Conservation (phyloP, 2,329 filamentous ascomycete species). For the Xylariaceae sp. region DNA sequence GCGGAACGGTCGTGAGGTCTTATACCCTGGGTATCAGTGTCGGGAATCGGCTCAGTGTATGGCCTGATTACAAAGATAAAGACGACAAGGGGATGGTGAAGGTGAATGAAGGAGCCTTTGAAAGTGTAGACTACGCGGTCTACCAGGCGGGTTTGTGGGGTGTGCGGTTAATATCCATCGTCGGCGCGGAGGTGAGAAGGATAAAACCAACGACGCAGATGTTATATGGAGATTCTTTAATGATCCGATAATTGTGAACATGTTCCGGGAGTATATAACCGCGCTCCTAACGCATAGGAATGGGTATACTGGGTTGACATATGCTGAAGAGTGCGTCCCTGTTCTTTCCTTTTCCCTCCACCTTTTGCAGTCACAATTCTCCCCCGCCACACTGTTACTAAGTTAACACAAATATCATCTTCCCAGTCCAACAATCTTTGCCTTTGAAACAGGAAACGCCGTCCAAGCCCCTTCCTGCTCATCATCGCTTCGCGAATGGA, state of each 20-base stretch:
- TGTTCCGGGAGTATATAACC: slow-evolving; percentile 42
- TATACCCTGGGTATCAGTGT: slow-evolving; percentile 43
- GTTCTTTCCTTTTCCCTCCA: background rate
- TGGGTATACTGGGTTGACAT: slow-evolving; percentile 39
- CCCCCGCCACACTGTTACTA: background rate
- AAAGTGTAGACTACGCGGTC: slow-evolving; percentile 43
- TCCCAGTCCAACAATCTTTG: slow-evolving; percentile 41
- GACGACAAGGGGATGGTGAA: too few relatives aligned
- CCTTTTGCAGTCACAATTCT: background rate
- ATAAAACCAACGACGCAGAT: too few relatives aligned
- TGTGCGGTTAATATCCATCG: slow-evolving; percentile 35
- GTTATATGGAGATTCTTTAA: too few relatives aligned
- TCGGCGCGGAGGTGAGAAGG: background rate
- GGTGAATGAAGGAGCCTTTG: slow-evolving; percentile 41
- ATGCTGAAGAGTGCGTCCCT: slow-evolving; percentile 37
- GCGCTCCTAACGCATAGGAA: slow-evolving; percentile 41
- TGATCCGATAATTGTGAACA: slow-evolving; percentile 36
- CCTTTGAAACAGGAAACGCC: slow-evolving; percentile 46
- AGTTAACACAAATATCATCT: background rate
- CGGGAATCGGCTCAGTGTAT: slow-evolving; percentile 43
- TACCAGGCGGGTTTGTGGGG: slow-evolving; percentile 41
- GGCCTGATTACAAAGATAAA: slow-evolving; percentile 34
- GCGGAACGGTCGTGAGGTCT: slow-evolving; percentile 39
- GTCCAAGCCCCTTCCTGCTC: slow-evolving; percentile 38
- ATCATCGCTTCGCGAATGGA: slow-evolving; percentile 39